Evolutionary conservation across 805 yeast species (phyloP).

Genomic region (Nakazawaea peltata): DNA sequence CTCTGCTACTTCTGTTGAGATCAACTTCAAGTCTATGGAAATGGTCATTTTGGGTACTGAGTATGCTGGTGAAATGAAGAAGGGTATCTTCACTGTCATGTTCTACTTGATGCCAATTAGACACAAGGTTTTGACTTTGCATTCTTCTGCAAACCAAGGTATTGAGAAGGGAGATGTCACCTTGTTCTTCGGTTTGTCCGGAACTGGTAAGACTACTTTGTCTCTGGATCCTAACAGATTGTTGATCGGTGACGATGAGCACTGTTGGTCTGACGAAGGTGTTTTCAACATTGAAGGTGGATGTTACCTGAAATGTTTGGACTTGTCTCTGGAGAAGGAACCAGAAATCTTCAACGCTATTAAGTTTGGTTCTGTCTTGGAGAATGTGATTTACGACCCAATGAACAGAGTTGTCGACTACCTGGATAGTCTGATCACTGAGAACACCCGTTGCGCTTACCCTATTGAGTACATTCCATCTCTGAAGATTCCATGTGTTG

Average conservation of each 20-base stretch:
- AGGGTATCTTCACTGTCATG: constrained; percentile 98
- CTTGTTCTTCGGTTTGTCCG: constrained; percentile 91
- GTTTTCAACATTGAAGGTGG: constrained; percentile 99
- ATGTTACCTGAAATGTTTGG: constrained; percentile 96
- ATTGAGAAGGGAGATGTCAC: constrained; percentile 75
- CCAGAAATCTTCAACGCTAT: constrained; percentile 96
- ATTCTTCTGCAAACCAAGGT: constrained; percentile 94
- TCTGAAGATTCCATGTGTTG: constrained; percentile 91
- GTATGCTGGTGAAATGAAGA: constrained; percentile 99
- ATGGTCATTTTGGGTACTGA: constrained; percentile 98
- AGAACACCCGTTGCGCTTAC: constrained; percentile 97
- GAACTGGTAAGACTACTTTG: constrained; percentile 97
- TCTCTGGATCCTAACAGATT: constrained; percentile 93
- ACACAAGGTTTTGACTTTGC: constrained; percentile 85
- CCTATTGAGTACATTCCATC: constrained; percentile 96
- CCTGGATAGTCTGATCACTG: constrained; percentile 75
- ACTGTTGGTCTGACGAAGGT: constrained; percentile 98
- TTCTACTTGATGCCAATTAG: constrained; percentile 96
- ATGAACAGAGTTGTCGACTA: constrained; percentile 78
- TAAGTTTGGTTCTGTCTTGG: constrained; percentile 89
- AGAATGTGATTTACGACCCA: constrained; percentile 85
- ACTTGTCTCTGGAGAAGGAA: constrained; percentile 83
- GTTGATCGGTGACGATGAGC: constrained; percentile 98
- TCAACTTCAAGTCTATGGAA: constrained; percentile 95
- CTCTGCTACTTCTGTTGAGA: constrained; percentile 90